Base-by-base conservation (phyloP, 129 eudicot species). In the Centaurea solstitialis region DNA sequence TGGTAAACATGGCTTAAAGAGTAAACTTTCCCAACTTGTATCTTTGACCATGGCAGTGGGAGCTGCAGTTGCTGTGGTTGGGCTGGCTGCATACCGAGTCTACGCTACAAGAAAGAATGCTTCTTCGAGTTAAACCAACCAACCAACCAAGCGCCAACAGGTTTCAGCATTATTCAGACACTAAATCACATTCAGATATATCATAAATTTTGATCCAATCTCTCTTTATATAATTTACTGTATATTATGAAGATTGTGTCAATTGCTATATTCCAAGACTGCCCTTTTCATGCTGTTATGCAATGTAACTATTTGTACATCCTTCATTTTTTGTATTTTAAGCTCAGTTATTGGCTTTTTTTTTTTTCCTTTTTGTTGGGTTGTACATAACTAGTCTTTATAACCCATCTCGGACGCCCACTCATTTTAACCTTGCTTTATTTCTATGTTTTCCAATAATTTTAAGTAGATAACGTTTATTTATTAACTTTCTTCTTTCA, bases 21-120 rank as follows among this genome's bases (percentile, higher is more conserved):
- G n/a, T n/a, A n/a, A n/a, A n/a, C n/a, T n/a, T n/a, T n/a, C n/a
- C n/a, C n/a, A n/a, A n/a, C n/a, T n/a, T n/a, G n/a, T n/a, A n/a
- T n/a, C n/a, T n/a, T n/a, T n/a, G n/a, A n/a, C n/a, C n/a, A n/a
- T 78, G 26, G 50, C 90, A 86, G 92, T 90, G 74, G 92, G 90
- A 71, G 86, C 92, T 53, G 95, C 92, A 20, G 94, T 90, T 22
- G 85, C 91, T 37, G 68, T 90, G 71, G 90, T 86, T 22, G 91
- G 94, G 41, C 78, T 87, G 65, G 91, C 90, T 15, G 91, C 90
- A 26, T 87, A 87, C 68, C 91, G 91, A 65, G 90, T 87, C 18
- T 90, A 90, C 73, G 90, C 94, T 67, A 88, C 94, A 69, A 83
- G 94, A 76, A 88, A 77, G 76, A 90, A 84, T 68, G 28, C 83